Conservation (phyloP, 2,329 filamentous ascomycete genomes). For the Gnomoniopsis smithogilvyi region DNA sequence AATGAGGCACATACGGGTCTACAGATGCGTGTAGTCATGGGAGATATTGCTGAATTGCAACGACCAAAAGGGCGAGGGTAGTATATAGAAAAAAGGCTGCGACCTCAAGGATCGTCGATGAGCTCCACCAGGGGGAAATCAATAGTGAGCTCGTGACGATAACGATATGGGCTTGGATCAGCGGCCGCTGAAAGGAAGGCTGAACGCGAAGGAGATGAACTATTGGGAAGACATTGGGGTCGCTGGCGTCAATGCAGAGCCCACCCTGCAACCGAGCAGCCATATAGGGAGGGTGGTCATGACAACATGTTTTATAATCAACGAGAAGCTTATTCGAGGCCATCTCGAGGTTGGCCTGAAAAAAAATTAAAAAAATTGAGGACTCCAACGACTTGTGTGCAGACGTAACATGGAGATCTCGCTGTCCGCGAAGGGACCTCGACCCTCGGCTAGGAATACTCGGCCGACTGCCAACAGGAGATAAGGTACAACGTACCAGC, state of each 20-base stretch:
- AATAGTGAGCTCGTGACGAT: constrained; percentile 15
- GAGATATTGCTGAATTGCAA: not conserved
- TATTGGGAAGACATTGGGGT: constrained; percentile 17
- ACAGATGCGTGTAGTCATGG: not conserved
- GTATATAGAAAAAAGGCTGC: constrained; percentile 1
- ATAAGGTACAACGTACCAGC: not conserved
- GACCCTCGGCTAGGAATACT: constrained; percentile 1
- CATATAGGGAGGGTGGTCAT: constrained; percentile 1
- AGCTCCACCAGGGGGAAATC: constrained; percentile 7
- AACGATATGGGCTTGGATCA: constrained; percentile 14
- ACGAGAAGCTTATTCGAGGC: not conserved
- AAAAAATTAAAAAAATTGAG: constrained; percentile 7
- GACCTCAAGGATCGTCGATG: not conserved
- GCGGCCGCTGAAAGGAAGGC: constrained; percentile 16
- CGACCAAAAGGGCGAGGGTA: not conserved
- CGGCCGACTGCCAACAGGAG: not conserved
- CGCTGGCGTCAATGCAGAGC: constrained; percentile 14
- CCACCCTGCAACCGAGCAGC: not conserved
- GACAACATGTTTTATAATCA: constrained; percentile 11
- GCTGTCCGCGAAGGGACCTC: constrained; percentile 1
- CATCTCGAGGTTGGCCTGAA: constrained; percentile 6
- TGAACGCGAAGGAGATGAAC: constrained; percentile 12
- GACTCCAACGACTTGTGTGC: constrained; percentile 13
- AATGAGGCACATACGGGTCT: not conserved
- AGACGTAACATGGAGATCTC: not conserved